A percentile compares a stretch with the other conserved stretches of the same genome.
Evolutionary conservation across 2,329 filamentous ascomycete species (phyloP).

Genomic region (Ceratocystis albifundus): DNA sequence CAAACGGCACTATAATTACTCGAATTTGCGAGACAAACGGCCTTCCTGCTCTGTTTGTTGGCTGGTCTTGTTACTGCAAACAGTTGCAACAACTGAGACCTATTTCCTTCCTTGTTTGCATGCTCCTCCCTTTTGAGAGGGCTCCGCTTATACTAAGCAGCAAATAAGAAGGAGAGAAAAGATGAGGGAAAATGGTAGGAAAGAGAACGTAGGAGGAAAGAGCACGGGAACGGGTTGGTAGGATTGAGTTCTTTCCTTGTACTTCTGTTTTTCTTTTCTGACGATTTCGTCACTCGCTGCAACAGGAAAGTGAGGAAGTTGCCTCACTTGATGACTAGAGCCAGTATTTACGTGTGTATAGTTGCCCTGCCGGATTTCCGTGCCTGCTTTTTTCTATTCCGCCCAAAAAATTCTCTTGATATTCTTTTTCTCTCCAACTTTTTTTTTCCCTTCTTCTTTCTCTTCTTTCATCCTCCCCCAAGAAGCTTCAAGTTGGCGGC

Average conservation of each 20-base stretch:
- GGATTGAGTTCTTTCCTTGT: slow-evolving; percentile 9
- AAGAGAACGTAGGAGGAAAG: neutral
- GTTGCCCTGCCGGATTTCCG: neutral
- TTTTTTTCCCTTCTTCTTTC: neutral
- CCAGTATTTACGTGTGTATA: slow-evolving; percentile 3
- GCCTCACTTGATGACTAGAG: neutral
- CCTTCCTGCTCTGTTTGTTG: neutral
- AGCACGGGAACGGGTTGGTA: neutral
- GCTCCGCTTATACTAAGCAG: neutral
- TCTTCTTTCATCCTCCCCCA: neutral
- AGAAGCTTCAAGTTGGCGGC: neutral
- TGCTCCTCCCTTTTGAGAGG: neutral
- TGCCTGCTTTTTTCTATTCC: slow-evolving; percentile 1
- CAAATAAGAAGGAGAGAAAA: neutral
- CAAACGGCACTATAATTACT: neutral
- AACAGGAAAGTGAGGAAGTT: neutral
- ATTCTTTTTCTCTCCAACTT: neutral
- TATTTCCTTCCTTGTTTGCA: neutral
- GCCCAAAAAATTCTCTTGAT: neutral
- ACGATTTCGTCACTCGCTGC: slow-evolving; percentile 11
- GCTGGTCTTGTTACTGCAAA: neutral
- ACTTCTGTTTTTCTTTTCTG: neutral
- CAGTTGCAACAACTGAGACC: slow-evolving; percentile 8
- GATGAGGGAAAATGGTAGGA: neutral
- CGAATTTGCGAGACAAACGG: neutral